A percentile compares a stretch with the other conserved stretches of the same genome.
phyloP scores from a whole-genome alignment of 1,284 basidiomycete genomes.

The Moesziomyces globuligerus region DNA sequence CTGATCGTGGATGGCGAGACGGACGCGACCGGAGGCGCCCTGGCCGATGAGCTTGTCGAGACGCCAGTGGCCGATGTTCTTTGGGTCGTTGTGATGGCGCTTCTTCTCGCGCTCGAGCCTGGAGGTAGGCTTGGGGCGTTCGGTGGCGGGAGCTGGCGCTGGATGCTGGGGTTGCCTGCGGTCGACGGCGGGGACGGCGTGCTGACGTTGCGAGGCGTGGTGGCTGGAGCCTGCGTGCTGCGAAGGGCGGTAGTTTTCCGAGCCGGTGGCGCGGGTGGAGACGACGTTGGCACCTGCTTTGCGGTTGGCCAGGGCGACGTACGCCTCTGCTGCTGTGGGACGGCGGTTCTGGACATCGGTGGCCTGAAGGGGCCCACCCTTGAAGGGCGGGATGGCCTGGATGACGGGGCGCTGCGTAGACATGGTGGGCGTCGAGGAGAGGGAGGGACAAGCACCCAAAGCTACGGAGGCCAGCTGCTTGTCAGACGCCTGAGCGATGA shows the following conservation, averaged over 20 bases:
- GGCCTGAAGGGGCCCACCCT: slow-evolving; percentile 38
- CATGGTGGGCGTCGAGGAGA: slow-evolving; percentile 13
- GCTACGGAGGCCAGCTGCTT: too few species aligned
- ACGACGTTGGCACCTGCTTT: slow-evolving; percentile 43
- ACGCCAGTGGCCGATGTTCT: slow-evolving; percentile 86
- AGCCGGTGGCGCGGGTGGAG: slow-evolving; percentile 32
- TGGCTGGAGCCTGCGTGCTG: slow-evolving; percentile 29
- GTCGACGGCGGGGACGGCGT: slow-evolving; percentile 30
- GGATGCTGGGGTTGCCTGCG: slow-evolving; percentile 30
- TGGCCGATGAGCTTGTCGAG: slow-evolving; percentile 91
- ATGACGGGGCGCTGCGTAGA: slow-evolving; percentile 36
- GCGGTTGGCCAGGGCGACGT: slow-evolving; percentile 39
- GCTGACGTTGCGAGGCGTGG: slow-evolving; percentile 40
- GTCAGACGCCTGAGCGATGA: too few species aligned
- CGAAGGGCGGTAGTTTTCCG: slow-evolving; percentile 38
- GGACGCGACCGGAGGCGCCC: slow-evolving; percentile 83
- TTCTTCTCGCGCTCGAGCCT: slow-evolving; percentile 66
- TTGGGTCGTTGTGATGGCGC: slow-evolving; percentile 69
- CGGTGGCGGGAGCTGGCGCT: slow-evolving; percentile 7
- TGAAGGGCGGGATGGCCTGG: slow-evolving; percentile 51
- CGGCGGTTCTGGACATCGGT: slow-evolving; percentile 42
- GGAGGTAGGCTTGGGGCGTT: slow-evolving; percentile 50
- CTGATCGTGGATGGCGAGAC: slow-evolving; percentile 85
- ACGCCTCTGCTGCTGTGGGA: slow-evolving; percentile 39
- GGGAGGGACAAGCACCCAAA: too few species aligned